phyloP scores from a whole-genome alignment of 2,329 filamentous ascomycete species.

The Cercospora nicotianae region DNA sequence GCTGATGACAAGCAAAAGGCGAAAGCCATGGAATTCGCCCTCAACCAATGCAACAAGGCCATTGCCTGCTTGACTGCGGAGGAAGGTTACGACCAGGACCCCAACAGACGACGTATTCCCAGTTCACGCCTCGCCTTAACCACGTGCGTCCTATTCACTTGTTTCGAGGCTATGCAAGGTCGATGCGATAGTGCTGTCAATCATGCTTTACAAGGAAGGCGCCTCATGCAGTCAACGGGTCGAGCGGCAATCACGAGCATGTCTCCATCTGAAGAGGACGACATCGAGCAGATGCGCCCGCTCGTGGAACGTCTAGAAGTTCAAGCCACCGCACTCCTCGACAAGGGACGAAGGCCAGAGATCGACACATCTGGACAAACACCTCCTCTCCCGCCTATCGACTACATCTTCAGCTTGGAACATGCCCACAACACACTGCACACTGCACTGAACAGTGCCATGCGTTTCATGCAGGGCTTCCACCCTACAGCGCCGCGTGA shows the following conservation, averaged over 20 bases:
- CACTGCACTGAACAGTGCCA: slow-evolving; percentile 37
- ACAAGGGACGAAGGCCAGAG: slow-evolving; percentile 34
- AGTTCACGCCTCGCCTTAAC: slow-evolving; percentile 34
- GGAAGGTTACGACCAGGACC: slow-evolving; percentile 21
- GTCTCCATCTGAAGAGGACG: slow-evolving; percentile 32
- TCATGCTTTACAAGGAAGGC: slow-evolving; percentile 36
- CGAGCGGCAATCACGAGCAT: slow-evolving; percentile 26
- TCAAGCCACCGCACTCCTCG: slow-evolving; percentile 36
- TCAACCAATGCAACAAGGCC: slow-evolving; percentile 38
- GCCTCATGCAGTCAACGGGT: slow-evolving; percentile 32
- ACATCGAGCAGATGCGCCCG: slow-evolving; percentile 37
- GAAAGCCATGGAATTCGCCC: slow-evolving; percentile 37
- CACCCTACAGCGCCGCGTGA: slow-evolving; percentile 33
- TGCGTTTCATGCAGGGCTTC: slow-evolving; percentile 38
- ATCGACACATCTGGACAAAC: slow-evolving; percentile 32
- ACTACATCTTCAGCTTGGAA: slow-evolving; percentile 35
- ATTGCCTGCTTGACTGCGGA: slow-evolving; percentile 35
- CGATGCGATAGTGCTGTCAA: slow-evolving; percentile 39
- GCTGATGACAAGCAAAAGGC: slow-evolving; percentile 35
- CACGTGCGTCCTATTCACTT: slow-evolving; percentile 39
- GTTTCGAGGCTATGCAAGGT: slow-evolving; percentile 39
- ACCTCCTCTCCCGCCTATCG: slow-evolving; percentile 32
- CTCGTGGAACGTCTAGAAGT: slow-evolving; percentile 38
- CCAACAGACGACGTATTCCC: slow-evolving; percentile 23
- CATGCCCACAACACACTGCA: slow-evolving; percentile 38